Base-by-base conservation (phyloP, 139 green algal genomes). In the Microglena sp. region DNA sequence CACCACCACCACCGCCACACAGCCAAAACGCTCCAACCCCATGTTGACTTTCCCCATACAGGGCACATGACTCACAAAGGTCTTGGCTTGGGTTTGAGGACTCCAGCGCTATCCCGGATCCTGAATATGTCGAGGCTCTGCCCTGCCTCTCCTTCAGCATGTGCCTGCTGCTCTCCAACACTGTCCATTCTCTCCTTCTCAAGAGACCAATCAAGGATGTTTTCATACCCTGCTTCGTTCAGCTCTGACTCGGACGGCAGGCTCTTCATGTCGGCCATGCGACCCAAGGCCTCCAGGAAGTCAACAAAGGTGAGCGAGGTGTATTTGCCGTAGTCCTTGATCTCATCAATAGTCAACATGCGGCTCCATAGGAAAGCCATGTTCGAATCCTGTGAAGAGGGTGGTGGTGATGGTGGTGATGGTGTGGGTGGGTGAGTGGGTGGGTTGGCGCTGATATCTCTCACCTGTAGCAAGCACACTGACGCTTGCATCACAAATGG, bases 321-420 rank as follows among this genome's bases (percentile, higher is more conserved):
- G 72, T 85, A 85, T 31, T 64, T 71, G 7, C 11, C n/a, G 59
- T 84, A 92, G 79, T 92, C 81, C 76, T 86, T 88, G 64, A 92
- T 73, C 73, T 92, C 85, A 64, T 92, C 85, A 24, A 86, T 69
- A 1, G 81, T 73, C 28, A 60, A 68, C 85, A 92, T 92, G 53
- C 83, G 78, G n/a, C 57, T 67, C 81, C 83, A 87, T 46, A 89
- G 60, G 75, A 80, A 89, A n/a, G 67, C 60, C 67, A 88, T 63
- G 32, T 54, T 73, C 11, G 76, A 79, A 63, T 89, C 79, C 54
- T 84, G 71, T 7, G 31, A 24, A 40, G 40, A 18, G 64, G 50
- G 11, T 36, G 64, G 30, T 31, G 30, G 24, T 36, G 21, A 36
- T 11, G 60, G 22, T 15, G 31, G 5, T 18, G 15, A 36, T 36